phyloP scores from a whole-genome alignment of 306 rosid genomes.

The Canavalia gladiata region DNA sequence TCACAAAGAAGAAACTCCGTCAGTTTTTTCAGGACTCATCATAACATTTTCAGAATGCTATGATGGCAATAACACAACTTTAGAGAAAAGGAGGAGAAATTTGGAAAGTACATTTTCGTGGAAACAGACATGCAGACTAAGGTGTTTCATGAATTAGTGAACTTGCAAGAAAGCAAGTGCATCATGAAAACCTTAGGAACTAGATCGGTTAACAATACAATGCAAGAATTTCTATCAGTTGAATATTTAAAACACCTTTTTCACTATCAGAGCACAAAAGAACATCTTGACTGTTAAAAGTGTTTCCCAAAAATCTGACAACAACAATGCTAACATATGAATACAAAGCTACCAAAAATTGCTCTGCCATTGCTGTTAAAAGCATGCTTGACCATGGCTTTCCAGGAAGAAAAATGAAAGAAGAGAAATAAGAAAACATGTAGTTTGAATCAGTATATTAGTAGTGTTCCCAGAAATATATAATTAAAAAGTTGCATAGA shows the following conservation, averaged over 20 bases:
- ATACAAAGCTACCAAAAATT: background rate
- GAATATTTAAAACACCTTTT: background rate
- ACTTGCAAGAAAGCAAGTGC: constrained; percentile 15
- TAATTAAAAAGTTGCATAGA: background rate
- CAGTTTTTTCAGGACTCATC: constrained; percentile 8
- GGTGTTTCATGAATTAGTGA: background rate
- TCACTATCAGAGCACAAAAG: background rate
- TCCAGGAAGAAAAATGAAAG: background rate
- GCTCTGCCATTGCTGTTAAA: background rate
- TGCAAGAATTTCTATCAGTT: constrained; percentile 22
- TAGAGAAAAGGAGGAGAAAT: background rate
- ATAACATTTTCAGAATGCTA: background rate
- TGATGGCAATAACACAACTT: background rate
- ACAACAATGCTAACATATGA: background rate
- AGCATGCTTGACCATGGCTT: background rate
- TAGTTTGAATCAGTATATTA: background rate
- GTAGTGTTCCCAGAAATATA: background rate
- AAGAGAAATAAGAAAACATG: background rate
- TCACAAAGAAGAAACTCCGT: background rate
- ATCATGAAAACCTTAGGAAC: background rate
- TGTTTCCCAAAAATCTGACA: background rate
- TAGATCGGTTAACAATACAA: constrained; percentile 5
- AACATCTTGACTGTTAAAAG: background rate
- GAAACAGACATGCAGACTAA: constrained; percentile 1
- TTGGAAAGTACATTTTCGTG: background rate